Evolutionary conservation across 1,139 yeast genomes (phyloP), one percentile per base, ranked within the genome.

Genomic region (Magnusiomyces ingens): DNA sequence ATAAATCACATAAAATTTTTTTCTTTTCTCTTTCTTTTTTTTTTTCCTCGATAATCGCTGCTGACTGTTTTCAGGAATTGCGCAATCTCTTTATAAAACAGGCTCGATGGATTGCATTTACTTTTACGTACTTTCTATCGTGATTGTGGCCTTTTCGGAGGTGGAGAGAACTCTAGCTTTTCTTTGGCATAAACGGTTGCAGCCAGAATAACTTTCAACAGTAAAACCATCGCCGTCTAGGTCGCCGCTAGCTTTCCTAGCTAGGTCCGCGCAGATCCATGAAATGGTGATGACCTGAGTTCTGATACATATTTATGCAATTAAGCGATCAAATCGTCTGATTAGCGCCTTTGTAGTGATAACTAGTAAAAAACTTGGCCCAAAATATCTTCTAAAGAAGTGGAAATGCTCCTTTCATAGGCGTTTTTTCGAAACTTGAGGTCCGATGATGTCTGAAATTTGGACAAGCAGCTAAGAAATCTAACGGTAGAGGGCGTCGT

Each of bases 141-240:
- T n/a, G 38, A 37, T 2, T 37, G 48, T 45, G 17, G 19, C 48
- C 48, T 26, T 26, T 32, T 29, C 38, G 38, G 37, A 37, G 37
- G n/a, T 12, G 6, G 21, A 29, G 19, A 15, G 48, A 17, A 29
- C 15, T 5, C n/a, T n/a, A 12, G 21, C 32, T 26, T 45, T 45
- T 32, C n/a, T 45, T 45, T 45, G 48, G 48, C 32, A 45, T 18
- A 21, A 29, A 18, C 19, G 38, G 48, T 45, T 45, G 22, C 19
- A 45, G 38, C 48, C 32, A 45, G 48, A 45, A 17, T n/a, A 45
- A 45, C 29, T 2, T 15, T 76, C 86, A 79, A 75, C 83, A 80
- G 78, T 81, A 81, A 81, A 81, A 87, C 95, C 95, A 87, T 87
- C 87, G 95, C 90, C 79, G 85, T 82, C 81, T 69, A 85, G 94